Conservation (phyloP, 2,329 filamentous ascomycete species). For the Cladorrhinum sp. region DNA sequence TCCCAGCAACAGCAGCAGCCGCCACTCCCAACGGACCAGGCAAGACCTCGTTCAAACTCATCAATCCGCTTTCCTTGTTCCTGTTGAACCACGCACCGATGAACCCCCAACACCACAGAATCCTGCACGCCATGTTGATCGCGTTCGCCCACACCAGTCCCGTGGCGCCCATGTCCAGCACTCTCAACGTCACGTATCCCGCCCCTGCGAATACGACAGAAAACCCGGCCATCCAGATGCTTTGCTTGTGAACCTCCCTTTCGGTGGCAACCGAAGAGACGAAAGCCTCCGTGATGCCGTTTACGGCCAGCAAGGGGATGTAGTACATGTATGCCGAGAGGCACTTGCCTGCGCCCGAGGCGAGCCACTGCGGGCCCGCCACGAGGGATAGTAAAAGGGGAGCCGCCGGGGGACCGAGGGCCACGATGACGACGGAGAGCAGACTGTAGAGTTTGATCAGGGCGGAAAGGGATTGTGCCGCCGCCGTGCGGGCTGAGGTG, state of each 20-base stretch:
- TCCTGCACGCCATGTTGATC: slow-evolving; percentile 85
- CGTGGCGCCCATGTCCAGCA: slow-evolving; percentile 66
- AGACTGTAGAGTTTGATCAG: slow-evolving; percentile 73
- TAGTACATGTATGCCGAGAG: slow-evolving; percentile 86
- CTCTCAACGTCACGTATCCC: slow-evolving; percentile 71
- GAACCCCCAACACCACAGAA: slow-evolving; percentile 75
- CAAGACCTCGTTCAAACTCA: slow-evolving; percentile 36
- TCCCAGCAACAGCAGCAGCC: slow-evolving; percentile 43
- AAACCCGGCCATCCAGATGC: slow-evolving; percentile 79
- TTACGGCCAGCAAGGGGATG: slow-evolving; percentile 86
- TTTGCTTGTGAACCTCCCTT: slow-evolving; percentile 71
- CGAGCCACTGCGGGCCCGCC: slow-evolving; percentile 73
- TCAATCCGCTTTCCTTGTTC: slow-evolving; percentile 13
- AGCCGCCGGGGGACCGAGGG: slow-evolving; percentile 72
- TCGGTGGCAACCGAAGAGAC: slow-evolving; percentile 82
- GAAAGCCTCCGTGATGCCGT: slow-evolving; percentile 89
- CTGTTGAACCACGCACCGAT: slow-evolving; percentile 61
- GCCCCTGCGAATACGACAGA: slow-evolving; percentile 71
- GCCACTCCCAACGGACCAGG: slow-evolving; percentile 44
- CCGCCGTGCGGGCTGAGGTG: slow-evolving; percentile 52
- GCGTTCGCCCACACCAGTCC: slow-evolving; percentile 85
- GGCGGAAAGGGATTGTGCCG: slow-evolving; percentile 47
- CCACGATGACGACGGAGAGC: slow-evolving; percentile 64
- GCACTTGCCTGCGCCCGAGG: slow-evolving; percentile 67
- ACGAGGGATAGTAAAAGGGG: slow-evolving; percentile 71